These are phyloP conservation scores for Endocalyx cinctus DNA, from an alignment of 2,329 filamentous ascomycete species.

Conservation along the genomic window DNA sequence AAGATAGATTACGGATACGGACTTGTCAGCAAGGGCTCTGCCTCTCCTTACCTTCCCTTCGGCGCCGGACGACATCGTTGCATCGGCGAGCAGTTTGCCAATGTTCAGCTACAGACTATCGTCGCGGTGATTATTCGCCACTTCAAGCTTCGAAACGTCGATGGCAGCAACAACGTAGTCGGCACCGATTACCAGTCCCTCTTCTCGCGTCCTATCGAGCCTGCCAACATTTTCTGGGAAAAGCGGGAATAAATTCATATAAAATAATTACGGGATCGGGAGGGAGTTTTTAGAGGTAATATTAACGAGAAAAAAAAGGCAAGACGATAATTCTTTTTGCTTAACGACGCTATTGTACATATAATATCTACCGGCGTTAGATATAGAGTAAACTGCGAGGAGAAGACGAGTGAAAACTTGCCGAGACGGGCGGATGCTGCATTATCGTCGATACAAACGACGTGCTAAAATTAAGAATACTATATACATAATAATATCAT, in stretches of 20 bases:
- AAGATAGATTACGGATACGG: conserved; percentile 94
- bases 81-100: conserved; percentile 96
- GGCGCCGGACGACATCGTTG: conserved; percentile 89
- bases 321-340: too few relatives aligned
- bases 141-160: conserved; percentile 74
- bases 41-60: conserved; percentile 88
- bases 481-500: too few relatives aligned
- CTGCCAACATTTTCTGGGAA: conserved; percentile 73
- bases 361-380: too few relatives aligned
- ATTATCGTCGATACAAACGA: too few relatives aligned
- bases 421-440: too few relatives aligned
- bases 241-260: conserved; percentile 47
- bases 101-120: conserved; percentile 86
- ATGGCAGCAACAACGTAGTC: conserved; percentile 64
- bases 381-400: too few relatives aligned
- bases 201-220: conserved; percentile 69
- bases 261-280: too few relatives aligned
- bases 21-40: conserved; percentile 83
- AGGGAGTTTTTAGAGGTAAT: too few relatives aligned
- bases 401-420: too few relatives aligned
- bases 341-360: too few relatives aligned
- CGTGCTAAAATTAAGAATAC: too few relatives aligned
- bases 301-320: too few relatives aligned
- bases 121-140: conserved; percentile 68
- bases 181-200: conserved; percentile 66